phyloP scores from a whole-genome alignment of 306 rosid genomes.

The Prunus kanzakura region DNA sequence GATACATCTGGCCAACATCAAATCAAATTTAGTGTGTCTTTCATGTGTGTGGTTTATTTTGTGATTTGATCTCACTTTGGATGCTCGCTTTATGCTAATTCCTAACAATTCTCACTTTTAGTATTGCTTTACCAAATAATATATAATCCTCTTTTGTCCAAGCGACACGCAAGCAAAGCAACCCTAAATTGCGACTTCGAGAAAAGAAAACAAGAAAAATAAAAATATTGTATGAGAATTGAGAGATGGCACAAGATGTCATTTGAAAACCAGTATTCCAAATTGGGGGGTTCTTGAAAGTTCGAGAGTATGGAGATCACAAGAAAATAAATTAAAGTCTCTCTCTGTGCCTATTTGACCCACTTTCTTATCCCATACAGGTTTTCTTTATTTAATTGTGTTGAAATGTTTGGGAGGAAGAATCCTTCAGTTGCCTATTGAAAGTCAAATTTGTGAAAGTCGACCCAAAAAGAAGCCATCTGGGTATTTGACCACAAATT shows the following conservation, averaged over 20 bases:
- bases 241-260: no score
- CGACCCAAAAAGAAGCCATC: no score
- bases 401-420: no score
- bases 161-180: conserved; percentile 10
- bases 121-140: conserved; percentile 9
- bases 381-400: no score
- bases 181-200: conserved; percentile 11
- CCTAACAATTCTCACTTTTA: not conserved
- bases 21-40: not conserved
- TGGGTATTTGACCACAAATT: no score
- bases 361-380: no score
- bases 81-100: not conserved
- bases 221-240: not conserved
- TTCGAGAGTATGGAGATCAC: no score
- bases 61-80: not conserved
- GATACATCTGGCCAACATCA: not conserved
- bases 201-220: not conserved
- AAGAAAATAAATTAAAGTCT: no score
- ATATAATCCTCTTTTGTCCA: not conserved
- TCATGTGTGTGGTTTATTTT: not conserved
- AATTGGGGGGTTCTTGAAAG: no score
- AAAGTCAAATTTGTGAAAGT: not conserved
- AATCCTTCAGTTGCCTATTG: not conserved
- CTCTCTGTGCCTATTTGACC: no score
- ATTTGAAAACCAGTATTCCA: no score